These are phyloP conservation scores for Colletotrichum zoysiae DNA, from an alignment of 2,329 filamentous ascomycete species.

Conservation along the genomic window DNA sequence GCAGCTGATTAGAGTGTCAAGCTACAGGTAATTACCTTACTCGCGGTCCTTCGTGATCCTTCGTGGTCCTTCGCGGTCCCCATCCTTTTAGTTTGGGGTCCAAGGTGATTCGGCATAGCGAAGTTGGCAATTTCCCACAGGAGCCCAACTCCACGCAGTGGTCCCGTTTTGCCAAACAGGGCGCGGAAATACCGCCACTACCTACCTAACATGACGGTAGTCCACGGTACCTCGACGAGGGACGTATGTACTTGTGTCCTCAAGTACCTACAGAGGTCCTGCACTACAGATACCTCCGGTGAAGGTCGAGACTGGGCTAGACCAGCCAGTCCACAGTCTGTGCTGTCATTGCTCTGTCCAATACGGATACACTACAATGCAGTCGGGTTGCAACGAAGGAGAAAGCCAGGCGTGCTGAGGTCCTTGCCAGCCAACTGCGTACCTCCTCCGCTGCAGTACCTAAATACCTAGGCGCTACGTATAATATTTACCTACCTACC, in stretches of 20 bases:
- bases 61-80: not conserved
- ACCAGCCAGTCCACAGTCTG: not conserved
- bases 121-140: slow-evolving; percentile 11
- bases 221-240: not conserved
- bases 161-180: not conserved
- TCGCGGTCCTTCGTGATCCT: not conserved
- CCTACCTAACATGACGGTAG: not conserved
- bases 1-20: not conserved
- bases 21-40: not conserved
- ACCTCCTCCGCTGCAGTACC: too few species aligned
- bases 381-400: not conserved
- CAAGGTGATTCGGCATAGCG: slow-evolving; percentile 69
- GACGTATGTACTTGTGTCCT: not conserved
- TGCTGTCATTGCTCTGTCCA: slow-evolving; percentile 4
- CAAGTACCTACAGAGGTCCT: not conserved
- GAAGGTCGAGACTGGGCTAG: not conserved
- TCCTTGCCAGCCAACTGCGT: too few species aligned
- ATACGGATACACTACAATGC: not conserved
- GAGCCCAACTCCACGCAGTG: not conserved
- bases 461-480: not conserved
- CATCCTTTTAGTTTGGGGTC: not conserved
- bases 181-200: not conserved
- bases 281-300: too few species aligned
- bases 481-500: too few species aligned
- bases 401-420: too few species aligned